A percentile compares a stretch with the other conserved stretches of the same genome.
Conservation (phyloP, 768 basidiomycete genomes). For the Amanita polypyramis region DNA sequence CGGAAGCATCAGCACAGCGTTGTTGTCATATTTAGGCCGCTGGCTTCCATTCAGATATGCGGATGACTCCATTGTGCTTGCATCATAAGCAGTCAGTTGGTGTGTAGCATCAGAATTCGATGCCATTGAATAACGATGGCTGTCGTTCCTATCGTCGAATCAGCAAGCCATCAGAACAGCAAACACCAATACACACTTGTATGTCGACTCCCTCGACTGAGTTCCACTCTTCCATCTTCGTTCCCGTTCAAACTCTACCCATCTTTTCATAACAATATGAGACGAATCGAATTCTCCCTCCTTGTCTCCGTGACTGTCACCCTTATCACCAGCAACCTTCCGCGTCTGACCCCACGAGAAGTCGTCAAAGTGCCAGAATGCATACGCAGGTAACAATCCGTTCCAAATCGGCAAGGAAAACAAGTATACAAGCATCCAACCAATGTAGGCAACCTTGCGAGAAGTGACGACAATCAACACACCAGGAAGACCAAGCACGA, state of each 20-base stretch:
- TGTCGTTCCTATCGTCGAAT: conserved; percentile 19
- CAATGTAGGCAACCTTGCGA: conserved; percentile 85
- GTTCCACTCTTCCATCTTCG: conserved; percentile 85
- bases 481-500: conserved; percentile 95
- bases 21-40: conserved; percentile 60
- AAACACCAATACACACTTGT: conserved; percentile 38
- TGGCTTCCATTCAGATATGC: conserved; percentile 24
- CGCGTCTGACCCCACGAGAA: conserved; percentile 97
- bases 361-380: conserved; percentile 99
- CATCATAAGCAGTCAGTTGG: conserved; percentile 41
- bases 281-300: conserved; percentile 96
- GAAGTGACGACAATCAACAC: conserved; percentile 93
- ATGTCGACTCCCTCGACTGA: conserved; percentile 70
- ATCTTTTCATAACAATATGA: conserved; percentile 97
- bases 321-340: conserved; percentile 65
- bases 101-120: conserved; percentile 71
- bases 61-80: conserved; percentile 53
- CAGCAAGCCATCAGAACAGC: conserved; percentile 5
- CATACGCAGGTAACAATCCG: conserved; percentile 87
- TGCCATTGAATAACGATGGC: conserved; percentile 63
- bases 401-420: conserved; percentile 95
- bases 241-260: conserved; percentile 97
- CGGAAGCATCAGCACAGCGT: conserved; percentile 62
- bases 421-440: conserved; percentile 96
- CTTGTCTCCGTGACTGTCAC: conserved; percentile 74